Evolutionary conservation across 768 basidiomycete genomes (phyloP).

Genomic region (Mrakia hoshinonis): DNA sequence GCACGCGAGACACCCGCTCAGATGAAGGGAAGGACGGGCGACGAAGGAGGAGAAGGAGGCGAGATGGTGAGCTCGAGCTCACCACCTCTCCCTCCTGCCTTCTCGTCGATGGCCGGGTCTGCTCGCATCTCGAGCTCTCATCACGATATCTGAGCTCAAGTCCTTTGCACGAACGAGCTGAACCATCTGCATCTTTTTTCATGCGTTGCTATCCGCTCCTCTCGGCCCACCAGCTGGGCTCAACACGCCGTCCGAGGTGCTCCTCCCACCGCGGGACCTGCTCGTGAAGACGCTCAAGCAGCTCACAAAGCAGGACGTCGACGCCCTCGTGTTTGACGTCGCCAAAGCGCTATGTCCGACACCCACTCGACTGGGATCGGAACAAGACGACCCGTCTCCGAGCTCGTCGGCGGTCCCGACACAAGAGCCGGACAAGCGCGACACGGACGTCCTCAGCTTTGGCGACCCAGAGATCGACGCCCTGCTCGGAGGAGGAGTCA

Average conservation of each 20-base stretch:
- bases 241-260: conserved; percentile 15
- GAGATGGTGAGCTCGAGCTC: not conserved
- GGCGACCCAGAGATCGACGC: conserved; percentile 64
- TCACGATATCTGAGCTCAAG: too few relatives aligned
- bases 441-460: conserved; percentile 52
- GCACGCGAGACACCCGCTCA: not conserved
- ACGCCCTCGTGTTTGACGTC: not conserved
- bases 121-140: not conserved
- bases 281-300: conserved; percentile 8
- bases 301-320: not conserved
- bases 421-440: not conserved
- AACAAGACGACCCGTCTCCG: not conserved
- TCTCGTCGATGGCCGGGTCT: not conserved
- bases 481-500: conserved; percentile 68
- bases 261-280: not conserved
- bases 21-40: conserved; percentile 40
- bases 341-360: not conserved
- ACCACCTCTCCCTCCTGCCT: not conserved
- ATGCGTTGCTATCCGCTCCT: not conserved
- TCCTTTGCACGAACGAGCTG: not conserved
- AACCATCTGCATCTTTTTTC: too few relatives aligned
- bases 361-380: not conserved
- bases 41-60: conserved; percentile 34
- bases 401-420: not conserved
- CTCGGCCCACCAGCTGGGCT: conserved; percentile 6